These are phyloP conservation scores for Coleophoma crateriformis DNA, from an alignment of 2,329 filamentous ascomycete genomes.

Conservation along the genomic window DNA sequence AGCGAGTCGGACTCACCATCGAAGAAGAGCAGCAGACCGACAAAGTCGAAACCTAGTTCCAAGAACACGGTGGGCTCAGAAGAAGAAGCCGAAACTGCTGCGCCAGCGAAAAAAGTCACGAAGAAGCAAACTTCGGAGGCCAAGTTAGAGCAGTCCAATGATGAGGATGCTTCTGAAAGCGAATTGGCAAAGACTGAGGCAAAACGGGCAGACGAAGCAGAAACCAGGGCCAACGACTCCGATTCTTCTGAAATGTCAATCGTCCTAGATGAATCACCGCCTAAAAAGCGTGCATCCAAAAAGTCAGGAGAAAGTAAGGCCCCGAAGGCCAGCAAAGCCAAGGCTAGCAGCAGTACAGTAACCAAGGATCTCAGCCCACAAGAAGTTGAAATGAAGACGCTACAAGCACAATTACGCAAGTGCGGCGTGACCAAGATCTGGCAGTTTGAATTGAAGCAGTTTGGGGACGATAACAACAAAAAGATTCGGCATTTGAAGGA, in stretches of 20 bases:
- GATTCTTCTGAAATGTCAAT: constrained; percentile 61
- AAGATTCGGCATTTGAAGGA: constrained; percentile 78
- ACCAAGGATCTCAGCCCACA: constrained; percentile 47
- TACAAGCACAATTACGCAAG: constrained; percentile 82
- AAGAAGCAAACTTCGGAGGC: constrained; percentile 6
- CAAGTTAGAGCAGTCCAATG: not conserved
- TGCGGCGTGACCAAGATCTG: constrained; percentile 92
- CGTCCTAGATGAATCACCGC: constrained; percentile 70
- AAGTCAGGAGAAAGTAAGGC: constrained; percentile 28
- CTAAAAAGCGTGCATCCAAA: constrained; percentile 42
- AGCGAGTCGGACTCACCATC: constrained; percentile 6
- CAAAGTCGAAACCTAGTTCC: constrained; percentile 6
- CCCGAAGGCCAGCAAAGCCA: constrained; percentile 13
- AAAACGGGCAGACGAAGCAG: constrained; percentile 7
- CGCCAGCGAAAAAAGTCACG: constrained; percentile 9
- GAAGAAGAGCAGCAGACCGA: constrained; percentile 9
- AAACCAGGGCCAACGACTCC: constrained; percentile 32
- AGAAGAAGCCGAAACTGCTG: constrained; percentile 26
- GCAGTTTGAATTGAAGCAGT: constrained; percentile 76
- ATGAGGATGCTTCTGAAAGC: constrained; percentile 1
- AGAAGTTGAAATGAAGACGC: constrained; percentile 76
- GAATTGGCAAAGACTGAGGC: constrained; percentile 10
- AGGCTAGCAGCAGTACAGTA: constrained; percentile 24
- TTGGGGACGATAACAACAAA: constrained; percentile 61
- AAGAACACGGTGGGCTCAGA: constrained; percentile 12